Evolutionary conservation across 1,284 basidiomycete genomes (phyloP).

Genomic region (Pholiota adiposa): DNA sequence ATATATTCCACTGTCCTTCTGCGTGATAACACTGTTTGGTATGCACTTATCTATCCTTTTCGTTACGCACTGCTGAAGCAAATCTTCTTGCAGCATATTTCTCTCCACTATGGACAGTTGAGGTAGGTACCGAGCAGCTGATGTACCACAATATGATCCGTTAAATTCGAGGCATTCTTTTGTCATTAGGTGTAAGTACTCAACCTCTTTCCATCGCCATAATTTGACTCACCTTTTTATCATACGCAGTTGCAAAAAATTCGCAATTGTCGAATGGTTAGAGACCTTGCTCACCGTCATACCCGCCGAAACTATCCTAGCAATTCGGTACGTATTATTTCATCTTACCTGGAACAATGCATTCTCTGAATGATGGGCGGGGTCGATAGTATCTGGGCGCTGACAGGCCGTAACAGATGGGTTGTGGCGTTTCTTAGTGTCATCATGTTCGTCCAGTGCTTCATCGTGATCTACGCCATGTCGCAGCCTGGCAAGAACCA

Average conservation of each 20-base stretch:
- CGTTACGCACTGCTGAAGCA: background rate
- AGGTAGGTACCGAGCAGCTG: constrained; percentile 15
- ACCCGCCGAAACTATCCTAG: constrained; percentile 30
- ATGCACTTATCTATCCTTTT: background rate
- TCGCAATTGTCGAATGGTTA: constrained; percentile 34
- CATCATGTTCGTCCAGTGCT: constrained; percentile 26
- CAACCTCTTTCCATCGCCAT: too few species aligned
- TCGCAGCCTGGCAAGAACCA: constrained; percentile 25
- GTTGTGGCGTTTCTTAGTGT: constrained; percentile 18
- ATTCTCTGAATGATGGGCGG: too few species aligned
- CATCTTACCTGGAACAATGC: too few species aligned
- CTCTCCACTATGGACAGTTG: constrained; percentile 27
- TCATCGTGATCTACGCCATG: constrained; percentile 33
- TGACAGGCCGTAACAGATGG: constrained; percentile 20
- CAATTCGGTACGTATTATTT: constrained; percentile 23
- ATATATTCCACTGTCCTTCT: constrained; percentile 29
- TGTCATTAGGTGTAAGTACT: constrained; percentile 12
- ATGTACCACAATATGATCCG: background rate
- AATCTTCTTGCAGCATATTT: constrained; percentile 25
- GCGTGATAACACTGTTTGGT: constrained; percentile 31
- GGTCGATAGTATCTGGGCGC: constrained; percentile 14
- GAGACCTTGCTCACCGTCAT: constrained; percentile 30
- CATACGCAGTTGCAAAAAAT: constrained; percentile 28
- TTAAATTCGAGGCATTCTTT: background rate
- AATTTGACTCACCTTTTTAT: background rate